A percentile compares a stretch with the other conserved stretches of the same genome.
Conservation (phyloP, 2,329 filamentous ascomycete species). For the Alternaria novae-zelandiae region DNA sequence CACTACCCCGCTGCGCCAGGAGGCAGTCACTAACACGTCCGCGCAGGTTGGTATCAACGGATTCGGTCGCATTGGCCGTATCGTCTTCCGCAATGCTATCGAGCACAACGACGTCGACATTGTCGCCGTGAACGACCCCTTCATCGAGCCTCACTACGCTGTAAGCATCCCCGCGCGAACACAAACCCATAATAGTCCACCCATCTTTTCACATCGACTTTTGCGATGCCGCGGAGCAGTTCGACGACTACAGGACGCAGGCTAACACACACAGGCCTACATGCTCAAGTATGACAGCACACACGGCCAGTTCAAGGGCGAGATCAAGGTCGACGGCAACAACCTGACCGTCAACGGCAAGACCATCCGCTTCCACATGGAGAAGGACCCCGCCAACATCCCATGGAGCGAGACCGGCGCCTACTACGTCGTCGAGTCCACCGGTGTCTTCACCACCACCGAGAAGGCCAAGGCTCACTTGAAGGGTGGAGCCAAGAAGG, state of each 20-base stretch:
- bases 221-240: neutral
- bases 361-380: constrained; percentile 90
- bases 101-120: constrained; percentile 89
- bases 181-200: neutral
- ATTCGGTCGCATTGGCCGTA: constrained; percentile 99
- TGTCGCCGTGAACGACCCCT: constrained; percentile 98
- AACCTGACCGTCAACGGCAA: constrained; percentile 90
- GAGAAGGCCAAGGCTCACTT: constrained; percentile 95
- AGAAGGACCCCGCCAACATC: constrained; percentile 88
- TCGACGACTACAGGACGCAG: neutral
- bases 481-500: constrained; percentile 98
- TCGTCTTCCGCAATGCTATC: constrained; percentile 97
- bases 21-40: constrained; percentile 32
- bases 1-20: constrained; percentile 24
- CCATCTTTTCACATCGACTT: neutral
- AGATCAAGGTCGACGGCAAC: constrained; percentile 74
- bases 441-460: constrained; percentile 98
- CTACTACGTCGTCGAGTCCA: constrained; percentile 96
- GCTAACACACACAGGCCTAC: constrained; percentile 74
- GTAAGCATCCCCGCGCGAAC: constrained; percentile 65
- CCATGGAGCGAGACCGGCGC: constrained; percentile 88
- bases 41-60: constrained; percentile 94
- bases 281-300: constrained; percentile 99
- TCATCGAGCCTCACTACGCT: constrained; percentile 97
- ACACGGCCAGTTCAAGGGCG: constrained; percentile 96